Percentiles rank a stretch among this genome's conserved stretches.
Conservation (phyloP, 208 protist genomes). For the Crithidia fasciculata region DNA sequence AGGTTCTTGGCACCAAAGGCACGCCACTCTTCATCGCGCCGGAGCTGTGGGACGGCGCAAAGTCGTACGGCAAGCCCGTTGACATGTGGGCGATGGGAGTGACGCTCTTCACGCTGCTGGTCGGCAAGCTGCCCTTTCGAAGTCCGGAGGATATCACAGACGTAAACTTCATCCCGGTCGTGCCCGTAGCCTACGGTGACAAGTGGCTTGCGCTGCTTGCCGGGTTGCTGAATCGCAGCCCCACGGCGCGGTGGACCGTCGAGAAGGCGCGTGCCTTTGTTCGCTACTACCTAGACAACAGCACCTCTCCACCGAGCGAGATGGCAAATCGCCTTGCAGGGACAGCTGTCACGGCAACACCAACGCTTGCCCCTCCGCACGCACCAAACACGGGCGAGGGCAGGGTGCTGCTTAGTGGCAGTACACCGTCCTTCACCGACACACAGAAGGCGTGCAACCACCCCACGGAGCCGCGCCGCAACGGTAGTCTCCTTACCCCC, state of each 20-base stretch:
- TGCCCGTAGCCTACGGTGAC: constrained; percentile 37
- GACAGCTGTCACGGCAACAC: too few species aligned
- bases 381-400: too few species aligned
- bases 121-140: constrained; percentile 93
- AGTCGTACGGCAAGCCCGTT: constrained; percentile 77
- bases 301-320: too few species aligned
- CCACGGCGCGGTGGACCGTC: constrained; percentile 56
- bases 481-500: too few species aligned
- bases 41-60: constrained; percentile 57
- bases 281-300: constrained; percentile 3
- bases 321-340: too few species aligned
- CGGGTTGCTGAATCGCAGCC: constrained; percentile 82
- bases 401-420: too few species aligned
- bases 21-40: constrained; percentile 79
- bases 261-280: constrained; percentile 37
- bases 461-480: too few species aligned
- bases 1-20: constrained; percentile 65
- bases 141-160: constrained; percentile 64
- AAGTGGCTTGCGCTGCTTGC: constrained; percentile 58
- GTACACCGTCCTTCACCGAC: too few species aligned
- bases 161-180: constrained; percentile 36
- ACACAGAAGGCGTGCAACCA: too few species aligned
- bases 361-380: too few species aligned
- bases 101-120: constrained; percentile 88
- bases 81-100: constrained; percentile 91